Evolutionary conservation across 768 basidiomycete species (phyloP).

Genomic region (Psilocybe subaeruginosa): DNA sequence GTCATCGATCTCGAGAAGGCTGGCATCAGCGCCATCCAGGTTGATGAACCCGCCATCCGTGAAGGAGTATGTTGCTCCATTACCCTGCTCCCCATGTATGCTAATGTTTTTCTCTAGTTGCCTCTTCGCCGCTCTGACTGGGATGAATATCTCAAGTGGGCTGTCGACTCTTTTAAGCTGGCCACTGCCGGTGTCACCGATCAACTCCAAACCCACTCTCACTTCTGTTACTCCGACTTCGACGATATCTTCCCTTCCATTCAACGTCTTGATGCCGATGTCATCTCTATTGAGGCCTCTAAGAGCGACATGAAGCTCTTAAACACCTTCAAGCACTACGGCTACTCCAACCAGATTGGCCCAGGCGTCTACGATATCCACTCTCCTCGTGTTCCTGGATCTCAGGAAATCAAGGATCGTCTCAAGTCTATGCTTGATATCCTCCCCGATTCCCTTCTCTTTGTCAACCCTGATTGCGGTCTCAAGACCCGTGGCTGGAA

Average conservation of each 20-base stretch:
- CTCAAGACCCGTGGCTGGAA: constrained; percentile 99
- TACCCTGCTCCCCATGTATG: constrained; percentile 1
- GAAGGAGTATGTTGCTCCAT: constrained; percentile 74
- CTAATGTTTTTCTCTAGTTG: constrained; percentile 50
- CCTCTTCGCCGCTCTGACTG: constrained; percentile 97
- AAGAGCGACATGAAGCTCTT: constrained; percentile 99
- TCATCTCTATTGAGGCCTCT: constrained; percentile 98
- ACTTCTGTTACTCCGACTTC: constrained; percentile 99
- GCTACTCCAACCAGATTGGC: constrained; percentile 97
- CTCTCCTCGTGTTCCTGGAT: constrained; percentile 95
- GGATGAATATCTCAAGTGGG: constrained; percentile 96
- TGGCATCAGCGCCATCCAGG: constrained; percentile 97
- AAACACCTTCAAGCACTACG: constrained; percentile 91
- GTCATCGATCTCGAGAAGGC: constrained; percentile 96
- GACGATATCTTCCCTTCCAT: constrained; percentile 98
- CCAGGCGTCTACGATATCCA: constrained; percentile 99
- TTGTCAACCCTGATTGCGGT: constrained; percentile 98
- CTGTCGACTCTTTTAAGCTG: constrained; percentile 98
- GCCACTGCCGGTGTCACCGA: constrained; percentile 95
- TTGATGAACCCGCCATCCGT: constrained; percentile 99
- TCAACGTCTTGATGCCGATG: constrained; percentile 95
- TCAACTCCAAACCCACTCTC: constrained; percentile 95
- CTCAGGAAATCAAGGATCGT: constrained; percentile 94
- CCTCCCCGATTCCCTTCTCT: constrained; percentile 80
- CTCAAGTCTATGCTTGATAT: constrained; percentile 82